These are phyloP conservation scores for Gonapodya sp. DNA, from an alignment of 192 early-diverging fungal species.

Conservation along the genomic window DNA sequence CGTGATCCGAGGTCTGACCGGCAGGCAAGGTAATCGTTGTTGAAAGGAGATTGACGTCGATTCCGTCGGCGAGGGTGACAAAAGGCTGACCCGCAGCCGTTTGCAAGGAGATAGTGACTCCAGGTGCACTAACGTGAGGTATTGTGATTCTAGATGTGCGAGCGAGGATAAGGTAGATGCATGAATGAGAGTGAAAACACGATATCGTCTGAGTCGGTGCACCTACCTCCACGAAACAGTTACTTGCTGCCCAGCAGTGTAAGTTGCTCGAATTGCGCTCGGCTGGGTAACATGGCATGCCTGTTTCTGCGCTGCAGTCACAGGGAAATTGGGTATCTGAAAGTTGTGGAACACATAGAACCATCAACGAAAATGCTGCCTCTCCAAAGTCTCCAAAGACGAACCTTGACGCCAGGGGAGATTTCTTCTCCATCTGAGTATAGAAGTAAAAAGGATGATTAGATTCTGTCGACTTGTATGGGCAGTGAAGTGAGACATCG, in stretches of 20 bases:
- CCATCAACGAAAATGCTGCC: too few relatives aligned
- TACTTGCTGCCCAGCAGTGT: slow-evolving; percentile 19
- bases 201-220: slow-evolving; percentile 26
- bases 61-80: slow-evolving; percentile 15
- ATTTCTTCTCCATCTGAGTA: slow-evolving; percentile 22
- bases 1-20: slow-evolving; percentile 23
- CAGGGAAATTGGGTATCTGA: slow-evolving; percentile 28
- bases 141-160: too few relatives aligned
- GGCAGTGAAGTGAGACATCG: neutral
- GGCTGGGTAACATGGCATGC: slow-evolving; percentile 18
- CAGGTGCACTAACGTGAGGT: slow-evolving; percentile 16
- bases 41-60: slow-evolving; percentile 19
- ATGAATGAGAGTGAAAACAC: neutral
- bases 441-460: slow-evolving; percentile 10
- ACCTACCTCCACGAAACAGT: slow-evolving; percentile 20
- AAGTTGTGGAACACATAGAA: too few relatives aligned
- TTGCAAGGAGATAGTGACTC: slow-evolving; percentile 26
- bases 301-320: slow-evolving; percentile 23
- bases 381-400: too few relatives aligned
- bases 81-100: slow-evolving; percentile 19
- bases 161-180: too few relatives aligned
- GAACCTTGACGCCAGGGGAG: slow-evolving; percentile 24
- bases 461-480: neutral
- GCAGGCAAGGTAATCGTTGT: slow-evolving; percentile 23
- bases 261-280: slow-evolving; percentile 16